phyloP scores from a whole-genome alignment of 106 monocot genomes.

The Ottelia alismoides region DNA sequence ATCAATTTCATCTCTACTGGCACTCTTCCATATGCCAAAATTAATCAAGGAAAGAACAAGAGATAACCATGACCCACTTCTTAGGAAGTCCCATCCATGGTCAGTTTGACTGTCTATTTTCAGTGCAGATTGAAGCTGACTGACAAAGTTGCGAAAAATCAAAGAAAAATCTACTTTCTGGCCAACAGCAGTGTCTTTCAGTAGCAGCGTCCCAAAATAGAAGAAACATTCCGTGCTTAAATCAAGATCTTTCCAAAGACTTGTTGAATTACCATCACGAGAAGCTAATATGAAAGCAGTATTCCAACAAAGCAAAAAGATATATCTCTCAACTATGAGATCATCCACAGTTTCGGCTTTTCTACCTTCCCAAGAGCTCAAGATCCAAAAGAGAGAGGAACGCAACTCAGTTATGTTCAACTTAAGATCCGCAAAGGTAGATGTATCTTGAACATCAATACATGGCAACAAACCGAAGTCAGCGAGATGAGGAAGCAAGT shows the following conservation, averaged over 20 bases:
- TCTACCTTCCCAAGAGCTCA: slow-evolving; percentile 62
- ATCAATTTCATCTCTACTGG: slow-evolving; percentile 12
- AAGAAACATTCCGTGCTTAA: slow-evolving; percentile 28
- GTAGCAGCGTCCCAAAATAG: slow-evolving; percentile 31
- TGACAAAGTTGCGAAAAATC: slow-evolving; percentile 30
- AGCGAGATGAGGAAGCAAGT: slow-evolving; percentile 61
- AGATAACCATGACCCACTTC: slow-evolving; percentile 53
- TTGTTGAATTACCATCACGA: background rate
- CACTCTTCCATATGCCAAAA: slow-evolving; percentile 32
- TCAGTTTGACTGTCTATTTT: slow-evolving; percentile 1
- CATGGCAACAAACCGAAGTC: slow-evolving; percentile 42
- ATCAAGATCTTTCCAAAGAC: slow-evolving; percentile 13
- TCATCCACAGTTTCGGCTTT: slow-evolving; percentile 57
- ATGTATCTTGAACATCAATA: slow-evolving; percentile 18
- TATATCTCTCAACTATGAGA: slow-evolving; percentile 77
- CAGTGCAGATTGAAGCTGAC: slow-evolving; percentile 20
- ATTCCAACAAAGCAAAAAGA: slow-evolving; percentile 75
- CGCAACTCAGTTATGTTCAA: slow-evolving; percentile 32
- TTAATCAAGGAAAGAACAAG: slow-evolving; percentile 46
- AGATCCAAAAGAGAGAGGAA: slow-evolving; percentile 32
- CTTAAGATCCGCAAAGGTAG: slow-evolving; percentile 26
- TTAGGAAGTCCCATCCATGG: slow-evolving; percentile 57
- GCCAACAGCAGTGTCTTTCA: slow-evolving; percentile 7
- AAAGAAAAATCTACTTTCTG: slow-evolving; percentile 16
- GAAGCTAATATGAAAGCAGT: slow-evolving; percentile 28